Evolutionary conservation across 306 rosid genomes (phyloP).

Genomic region (Pyrus betulifolia): DNA sequence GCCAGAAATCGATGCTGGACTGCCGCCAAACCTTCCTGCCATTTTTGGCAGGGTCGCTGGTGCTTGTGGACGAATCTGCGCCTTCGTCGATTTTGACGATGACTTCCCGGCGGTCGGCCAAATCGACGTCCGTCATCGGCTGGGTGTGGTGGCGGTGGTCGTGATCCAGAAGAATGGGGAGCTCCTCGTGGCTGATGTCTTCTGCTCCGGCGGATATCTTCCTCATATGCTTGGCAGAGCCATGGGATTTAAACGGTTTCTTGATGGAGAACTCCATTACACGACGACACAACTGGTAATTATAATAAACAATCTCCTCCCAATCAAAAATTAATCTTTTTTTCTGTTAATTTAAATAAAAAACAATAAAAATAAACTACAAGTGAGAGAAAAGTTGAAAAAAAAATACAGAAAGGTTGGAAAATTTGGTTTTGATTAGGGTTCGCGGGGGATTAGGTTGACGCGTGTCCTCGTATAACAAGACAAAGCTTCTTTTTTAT

Average conservation of each 20-base stretch:
- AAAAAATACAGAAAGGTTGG: neutral
- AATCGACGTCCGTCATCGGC: constrained; percentile 10
- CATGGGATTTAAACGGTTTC: constrained; percentile 56
- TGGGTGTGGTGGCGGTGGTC: constrained; percentile 2
- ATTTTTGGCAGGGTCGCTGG: neutral
- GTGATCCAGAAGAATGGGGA: constrained; percentile 55
- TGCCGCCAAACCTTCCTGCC: constrained; percentile 40
- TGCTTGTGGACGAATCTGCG: neutral
- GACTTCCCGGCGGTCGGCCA: constrained; percentile 24
- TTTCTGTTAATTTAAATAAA: neutral
- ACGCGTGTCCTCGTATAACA: constrained; percentile 28
- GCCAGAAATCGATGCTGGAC: constrained; percentile 57
- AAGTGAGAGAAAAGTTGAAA: neutral
- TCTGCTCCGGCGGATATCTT: constrained; percentile 28
- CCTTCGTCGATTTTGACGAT: constrained; percentile 55
- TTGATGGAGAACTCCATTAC: constrained; percentile 54
- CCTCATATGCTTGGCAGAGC: constrained; percentile 21
- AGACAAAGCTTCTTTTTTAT: neutral
- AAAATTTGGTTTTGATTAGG: neutral
- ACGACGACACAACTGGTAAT: neutral
- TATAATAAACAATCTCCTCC: neutral
- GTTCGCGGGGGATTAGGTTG: constrained; percentile 7
- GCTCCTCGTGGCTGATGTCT: constrained; percentile 23
- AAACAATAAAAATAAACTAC: neutral
- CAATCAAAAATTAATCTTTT: neutral